Conservation (phyloP, 2,329 filamentous ascomycete genomes). For the Penicillium sp. region DNA sequence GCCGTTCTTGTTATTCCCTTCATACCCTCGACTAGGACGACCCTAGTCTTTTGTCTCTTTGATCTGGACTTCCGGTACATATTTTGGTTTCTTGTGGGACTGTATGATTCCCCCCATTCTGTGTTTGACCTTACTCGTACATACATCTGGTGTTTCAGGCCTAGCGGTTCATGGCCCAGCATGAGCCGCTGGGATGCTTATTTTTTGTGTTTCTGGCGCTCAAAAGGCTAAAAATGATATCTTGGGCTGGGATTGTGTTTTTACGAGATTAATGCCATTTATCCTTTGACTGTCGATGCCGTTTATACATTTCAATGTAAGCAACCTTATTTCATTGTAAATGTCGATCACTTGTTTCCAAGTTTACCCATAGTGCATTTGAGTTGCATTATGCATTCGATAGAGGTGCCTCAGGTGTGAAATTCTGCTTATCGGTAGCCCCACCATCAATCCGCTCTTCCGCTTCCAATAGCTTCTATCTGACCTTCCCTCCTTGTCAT, state of each 20-base stretch:
- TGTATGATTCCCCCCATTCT: conserved; percentile 20
- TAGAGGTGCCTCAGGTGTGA: background rate
- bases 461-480: background rate
- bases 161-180: conserved; percentile 3
- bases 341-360: background rate
- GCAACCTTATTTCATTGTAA: background rate
- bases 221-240: conserved; percentile 25
- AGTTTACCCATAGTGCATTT: background rate
- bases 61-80: conserved; percentile 13
- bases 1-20: conserved; percentile 13
- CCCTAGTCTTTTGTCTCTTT: conserved; percentile 8
- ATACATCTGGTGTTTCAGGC: conserved; percentile 14
- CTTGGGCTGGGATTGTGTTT: conserved; percentile 19
- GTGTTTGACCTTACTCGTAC: conserved; percentile 15
- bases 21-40: conserved; percentile 15
- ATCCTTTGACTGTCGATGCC: conserved; percentile 9
- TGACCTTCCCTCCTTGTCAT: background rate
- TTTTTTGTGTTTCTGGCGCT: conserved; percentile 22
- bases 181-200: conserved; percentile 1
- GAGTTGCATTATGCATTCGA: background rate
- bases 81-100: conserved; percentile 16
- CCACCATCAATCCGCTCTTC: conserved; percentile 7
- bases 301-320: background rate
- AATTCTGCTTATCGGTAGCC: conserved; percentile 16
- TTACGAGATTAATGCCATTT: conserved; percentile 24